A percentile compares a stretch with the other conserved stretches of the same genome.
phyloP scores from a whole-genome alignment of 352 stramenopile genomes.

The Pythium angustatum region DNA sequence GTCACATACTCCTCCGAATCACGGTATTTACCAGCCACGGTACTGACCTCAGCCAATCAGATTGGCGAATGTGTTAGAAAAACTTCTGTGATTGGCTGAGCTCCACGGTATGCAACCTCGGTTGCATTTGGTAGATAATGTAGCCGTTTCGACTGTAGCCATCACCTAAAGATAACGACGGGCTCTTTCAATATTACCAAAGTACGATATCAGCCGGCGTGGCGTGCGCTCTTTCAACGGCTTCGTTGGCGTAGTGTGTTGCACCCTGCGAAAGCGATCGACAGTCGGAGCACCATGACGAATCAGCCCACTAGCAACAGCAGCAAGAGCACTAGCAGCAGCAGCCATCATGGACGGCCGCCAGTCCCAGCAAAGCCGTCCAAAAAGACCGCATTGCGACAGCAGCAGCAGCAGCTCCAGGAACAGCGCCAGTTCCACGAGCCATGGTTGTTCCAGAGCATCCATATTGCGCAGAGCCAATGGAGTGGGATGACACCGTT shows the following conservation, averaged over 20 bases:
- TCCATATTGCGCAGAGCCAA: conserved; percentile 37
- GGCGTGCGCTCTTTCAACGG: no score
- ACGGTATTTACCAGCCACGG: no score
- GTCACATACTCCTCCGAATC: no score
- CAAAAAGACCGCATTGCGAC: conserved; percentile 33
- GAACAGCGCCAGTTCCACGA: conserved; percentile 39
- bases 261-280: no score
- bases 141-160: conserved; percentile 26
- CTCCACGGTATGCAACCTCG: no score
- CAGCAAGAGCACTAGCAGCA: conserved; percentile 11
- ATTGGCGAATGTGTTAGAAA: background rate
- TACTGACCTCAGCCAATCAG: no score
- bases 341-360: conserved; percentile 1
- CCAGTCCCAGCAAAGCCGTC: background rate
- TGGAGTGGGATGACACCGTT: background rate
- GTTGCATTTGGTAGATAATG: no score
- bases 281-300: conserved; percentile 14
- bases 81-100: conserved; percentile 18
- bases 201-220: no score
- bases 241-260: no score
- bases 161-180: conserved; percentile 28
- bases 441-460: conserved; percentile 75
- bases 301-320: conserved; percentile 21
- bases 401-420: conserved; percentile 26
- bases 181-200: no score